Evolutionary conservation across 139 green algal species (phyloP), one percentile per base, ranked within the genome.

Genomic region (Tetraselmis striata): DNA sequence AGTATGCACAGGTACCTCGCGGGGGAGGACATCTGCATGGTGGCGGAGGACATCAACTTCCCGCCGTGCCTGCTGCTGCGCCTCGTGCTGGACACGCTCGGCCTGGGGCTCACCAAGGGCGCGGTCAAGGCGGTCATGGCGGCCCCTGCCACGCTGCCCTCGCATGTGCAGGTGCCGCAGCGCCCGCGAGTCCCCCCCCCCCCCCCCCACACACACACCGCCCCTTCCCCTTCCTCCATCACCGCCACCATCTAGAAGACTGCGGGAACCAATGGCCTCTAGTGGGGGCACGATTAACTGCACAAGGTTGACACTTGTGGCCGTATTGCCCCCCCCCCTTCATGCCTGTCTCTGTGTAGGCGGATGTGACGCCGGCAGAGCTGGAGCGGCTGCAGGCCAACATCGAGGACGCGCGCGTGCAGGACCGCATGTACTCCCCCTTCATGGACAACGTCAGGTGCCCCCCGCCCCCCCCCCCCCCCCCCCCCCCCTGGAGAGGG

Each of bases 31-130:
- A 25, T 96, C 0, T 81, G 97, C 27, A 58, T 85, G n/a, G 77
- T 97, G 0, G 84, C 82, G 2, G 86, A 83, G 2, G 79, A 86
- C 2, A 82, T 91, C 18, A 86, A 96, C 85, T 91, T 95, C 59
- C 89, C 92, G 5, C 91, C 93, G 5, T 96, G 92, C 87, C 89
- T 94, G 31, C 82, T 96, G 25, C 58, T 94, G 78, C 83, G 93
- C 0, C 87, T 87, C 11, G 82, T 96, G 84, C 84, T 92, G n/a
- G 81, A 90, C 29, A 5, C 1, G 1, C 83, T 84, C 1, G 77
- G 77, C 2, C 75, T 86, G 29, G 76, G 79, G 2, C 78, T 89
- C 25, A 79, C 45, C 23, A 85, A 84, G 45, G 32, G 86, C 74
- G 45, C 45, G 45, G 45, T 67, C 11, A 67, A 67, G 45, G 11